Evolutionary conservation across 805 yeast genomes (phyloP).

Genomic region (Wickerhamiella australiensis): DNA sequence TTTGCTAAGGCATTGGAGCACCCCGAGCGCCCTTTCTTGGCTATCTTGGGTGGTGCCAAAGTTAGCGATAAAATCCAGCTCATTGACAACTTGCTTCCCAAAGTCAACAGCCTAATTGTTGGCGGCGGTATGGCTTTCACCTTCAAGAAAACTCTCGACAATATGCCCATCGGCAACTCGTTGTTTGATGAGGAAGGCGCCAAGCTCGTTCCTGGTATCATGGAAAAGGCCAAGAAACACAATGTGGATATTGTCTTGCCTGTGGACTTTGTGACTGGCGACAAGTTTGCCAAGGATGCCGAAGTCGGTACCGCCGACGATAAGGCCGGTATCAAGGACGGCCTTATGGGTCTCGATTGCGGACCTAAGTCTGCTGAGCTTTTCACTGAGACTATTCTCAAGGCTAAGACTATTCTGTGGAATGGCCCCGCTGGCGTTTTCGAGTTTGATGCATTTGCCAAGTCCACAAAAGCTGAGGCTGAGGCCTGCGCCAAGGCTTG

Average conservation of each 20-base stretch:
- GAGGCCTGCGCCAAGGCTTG: conserved; percentile 82
- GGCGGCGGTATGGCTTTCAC: conserved; percentile 99
- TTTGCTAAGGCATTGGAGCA: conserved; percentile 97
- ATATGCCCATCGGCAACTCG: conserved; percentile 81
- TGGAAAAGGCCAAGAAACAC: conserved; percentile 94
- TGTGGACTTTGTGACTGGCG: conserved; percentile 91
- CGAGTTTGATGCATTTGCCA: conserved; percentile 85
- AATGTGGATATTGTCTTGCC: conserved; percentile 89
- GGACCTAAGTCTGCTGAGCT: conserved; percentile 82
- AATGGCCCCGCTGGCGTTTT: conserved; percentile 99
- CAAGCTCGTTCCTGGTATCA: conserved; percentile 79
- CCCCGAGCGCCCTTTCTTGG: conserved; percentile 97
- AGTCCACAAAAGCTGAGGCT: conserved; percentile 82
- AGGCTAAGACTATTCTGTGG: conserved; percentile 98
- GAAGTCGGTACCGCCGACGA: conserved; percentile 71
- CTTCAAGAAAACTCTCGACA: conserved; percentile 84
- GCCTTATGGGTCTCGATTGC: conserved; percentile 90
- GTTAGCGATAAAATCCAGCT: conserved; percentile 97
- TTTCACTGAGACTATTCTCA: conserved; percentile 69
- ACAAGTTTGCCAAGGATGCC: conserved; percentile 87
- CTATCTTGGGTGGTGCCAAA: conserved; percentile 99
- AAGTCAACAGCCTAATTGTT: conserved; percentile 85
- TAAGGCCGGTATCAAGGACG: conserved; percentile 85
- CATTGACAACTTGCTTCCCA: conserved; percentile 85
- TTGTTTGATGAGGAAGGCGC: conserved; percentile 91